These are phyloP conservation scores for Talaromyces proteolyticus DNA, from an alignment of 495 filamentous ascomycete species.

Conservation along the genomic window DNA sequence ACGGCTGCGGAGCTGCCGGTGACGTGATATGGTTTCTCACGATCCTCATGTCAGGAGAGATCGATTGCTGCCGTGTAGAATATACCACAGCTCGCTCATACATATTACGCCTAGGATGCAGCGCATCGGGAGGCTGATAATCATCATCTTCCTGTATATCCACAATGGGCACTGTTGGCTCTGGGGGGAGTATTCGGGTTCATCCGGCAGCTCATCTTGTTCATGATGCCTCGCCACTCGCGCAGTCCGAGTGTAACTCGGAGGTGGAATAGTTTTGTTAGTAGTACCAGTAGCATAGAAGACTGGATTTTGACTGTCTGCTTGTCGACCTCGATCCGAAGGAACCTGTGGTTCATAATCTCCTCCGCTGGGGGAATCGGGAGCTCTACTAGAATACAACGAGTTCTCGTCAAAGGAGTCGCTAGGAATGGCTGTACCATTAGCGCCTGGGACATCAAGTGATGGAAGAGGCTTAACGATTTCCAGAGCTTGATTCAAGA, in stretches of 20 bases:
- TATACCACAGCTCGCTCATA: conserved; percentile 5
- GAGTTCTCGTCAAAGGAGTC: conserved; percentile 89
- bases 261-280: conserved; percentile 6
- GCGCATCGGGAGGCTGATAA: conserved; percentile 8
- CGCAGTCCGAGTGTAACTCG: background rate
- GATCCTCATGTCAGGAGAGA: conserved; percentile 37
- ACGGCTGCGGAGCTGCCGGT: conserved; percentile 76
- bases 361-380: conserved; percentile 38
- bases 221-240: background rate
- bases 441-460: conserved; percentile 43
- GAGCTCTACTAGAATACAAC: conserved; percentile 84
- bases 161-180: conserved; percentile 31
- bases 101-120: background rate
- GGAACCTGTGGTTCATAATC: conserved; percentile 15
- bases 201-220: conserved; percentile 27
- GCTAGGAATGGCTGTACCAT: conserved; percentile 51
- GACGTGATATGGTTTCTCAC: conserved; percentile 59
- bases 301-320: background rate
- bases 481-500: conserved; percentile 64
- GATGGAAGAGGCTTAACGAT: conserved; percentile 60
- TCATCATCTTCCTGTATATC: conserved; percentile 20
- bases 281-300: conserved; percentile 2
- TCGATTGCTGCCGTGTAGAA: conserved; percentile 10
- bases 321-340: conserved; percentile 11
- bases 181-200: conserved; percentile 48